Evolutionary conservation across 2,329 filamentous ascomycete species (phyloP).

Genomic region (Penicillium sp.): DNA sequence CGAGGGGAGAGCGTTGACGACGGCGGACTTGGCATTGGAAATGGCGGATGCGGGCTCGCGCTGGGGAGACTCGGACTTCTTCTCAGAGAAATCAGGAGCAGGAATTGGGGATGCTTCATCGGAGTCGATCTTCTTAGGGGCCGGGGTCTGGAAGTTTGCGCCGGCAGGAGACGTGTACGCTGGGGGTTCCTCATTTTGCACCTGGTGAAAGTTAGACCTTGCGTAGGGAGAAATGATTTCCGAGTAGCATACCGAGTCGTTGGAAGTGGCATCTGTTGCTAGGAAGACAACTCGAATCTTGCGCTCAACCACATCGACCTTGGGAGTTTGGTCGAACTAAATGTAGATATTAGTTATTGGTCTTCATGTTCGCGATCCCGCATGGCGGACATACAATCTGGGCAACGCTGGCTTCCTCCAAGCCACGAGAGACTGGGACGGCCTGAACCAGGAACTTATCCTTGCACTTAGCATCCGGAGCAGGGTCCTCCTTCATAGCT

Average conservation of each 20-base stretch:
- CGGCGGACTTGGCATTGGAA: conserved; percentile 45
- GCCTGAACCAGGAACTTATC: conserved; percentile 98
- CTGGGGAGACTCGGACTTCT: conserved; percentile 44
- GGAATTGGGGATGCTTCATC: conserved; percentile 35
- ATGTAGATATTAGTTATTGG: conserved; percentile 17
- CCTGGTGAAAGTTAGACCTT: conserved; percentile 22
- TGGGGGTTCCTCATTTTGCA: conserved; percentile 49
- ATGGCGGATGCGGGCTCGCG: conserved; percentile 36
- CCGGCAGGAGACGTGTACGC: conserved; percentile 58
- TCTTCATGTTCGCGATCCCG: conserved; percentile 7
- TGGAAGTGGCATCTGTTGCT: conserved; percentile 55
- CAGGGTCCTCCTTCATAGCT: conserved; percentile 94
- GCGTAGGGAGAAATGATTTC: neutral
- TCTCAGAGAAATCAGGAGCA: conserved; percentile 38
- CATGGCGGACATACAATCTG: conserved; percentile 65
- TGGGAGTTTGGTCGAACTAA: conserved; percentile 75
- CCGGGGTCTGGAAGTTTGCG: conserved; percentile 49
- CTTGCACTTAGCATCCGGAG: conserved; percentile 81
- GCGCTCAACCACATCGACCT: conserved; percentile 79
- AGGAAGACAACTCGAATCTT: conserved; percentile 94
- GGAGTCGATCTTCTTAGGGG: conserved; percentile 42
- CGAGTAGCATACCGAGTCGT: conserved; percentile 37
- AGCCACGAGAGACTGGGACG: conserved; percentile 76
- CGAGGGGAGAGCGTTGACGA: conserved; percentile 51
- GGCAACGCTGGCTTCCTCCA: conserved; percentile 77